A percentile compares a stretch with the other conserved stretches of the same genome.
phyloP scores from a whole-genome alignment of 768 basidiomycete genomes.

The Xerocomellus dryophilus region DNA sequence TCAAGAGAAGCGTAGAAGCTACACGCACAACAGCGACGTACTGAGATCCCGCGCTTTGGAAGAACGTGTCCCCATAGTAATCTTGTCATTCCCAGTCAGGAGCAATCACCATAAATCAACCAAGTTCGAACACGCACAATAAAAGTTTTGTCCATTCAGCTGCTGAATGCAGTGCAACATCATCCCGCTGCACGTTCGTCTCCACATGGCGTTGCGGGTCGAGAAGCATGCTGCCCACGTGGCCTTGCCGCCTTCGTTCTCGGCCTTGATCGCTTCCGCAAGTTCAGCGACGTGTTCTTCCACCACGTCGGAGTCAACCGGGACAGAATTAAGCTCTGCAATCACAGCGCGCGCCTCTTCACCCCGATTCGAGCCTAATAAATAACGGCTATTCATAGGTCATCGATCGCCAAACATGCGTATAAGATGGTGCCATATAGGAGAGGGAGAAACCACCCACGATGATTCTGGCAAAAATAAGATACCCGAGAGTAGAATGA shows the following conservation, averaged over 20 bases:
- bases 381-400: conserved; percentile 7
- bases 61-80: conserved; percentile 18
- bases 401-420: neutral
- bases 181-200: conserved; percentile 16
- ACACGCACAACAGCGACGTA: conserved; percentile 25
- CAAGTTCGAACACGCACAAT: conserved; percentile 5
- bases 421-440: neutral
- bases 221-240: conserved; percentile 18
- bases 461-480: conserved; percentile 18
- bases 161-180: conserved; percentile 18
- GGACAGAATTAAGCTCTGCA: conserved; percentile 14
- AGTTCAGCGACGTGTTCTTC: conserved; percentile 13
- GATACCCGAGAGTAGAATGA: conserved; percentile 11
- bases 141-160: conserved; percentile 18
- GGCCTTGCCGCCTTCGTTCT: conserved; percentile 16
- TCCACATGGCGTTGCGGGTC: conserved; percentile 16
- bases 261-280: conserved; percentile 14
- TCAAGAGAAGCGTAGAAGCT: neutral
- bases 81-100: conserved; percentile 3
- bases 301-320: conserved; percentile 12
- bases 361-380: neutral
- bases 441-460: neutral
- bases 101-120: neutral
- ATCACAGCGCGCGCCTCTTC: conserved; percentile 14
- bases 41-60: conserved; percentile 60